Conservation (phyloP, 2,329 filamentous ascomycete genomes). For the Scedosporium apiospermum region DNA sequence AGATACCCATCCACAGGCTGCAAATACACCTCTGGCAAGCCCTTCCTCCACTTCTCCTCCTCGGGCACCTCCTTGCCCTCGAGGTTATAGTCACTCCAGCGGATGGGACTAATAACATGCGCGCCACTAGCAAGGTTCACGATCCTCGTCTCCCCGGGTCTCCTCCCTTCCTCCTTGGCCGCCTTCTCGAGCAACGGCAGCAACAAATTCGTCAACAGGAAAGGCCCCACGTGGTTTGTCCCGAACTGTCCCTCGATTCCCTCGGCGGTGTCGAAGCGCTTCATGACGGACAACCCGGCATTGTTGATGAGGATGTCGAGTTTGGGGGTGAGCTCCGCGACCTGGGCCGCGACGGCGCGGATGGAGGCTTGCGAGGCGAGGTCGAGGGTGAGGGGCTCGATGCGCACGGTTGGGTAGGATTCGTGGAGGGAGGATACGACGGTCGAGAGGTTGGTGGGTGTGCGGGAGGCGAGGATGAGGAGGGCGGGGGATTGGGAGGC, state of each 20-base stretch:
- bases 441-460: slow-evolving; percentile 23
- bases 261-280: slow-evolving; percentile 24
- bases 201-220: slow-evolving; percentile 34
- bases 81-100: slow-evolving; percentile 21
- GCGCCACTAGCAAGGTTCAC: slow-evolving; percentile 29
- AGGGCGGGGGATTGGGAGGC: slow-evolving; percentile 28
- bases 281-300: slow-evolving; percentile 30
- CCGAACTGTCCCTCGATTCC: slow-evolving; percentile 35
- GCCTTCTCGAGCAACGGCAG: slow-evolving; percentile 18
- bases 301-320: slow-evolving; percentile 33
- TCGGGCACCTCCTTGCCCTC: slow-evolving; percentile 12
- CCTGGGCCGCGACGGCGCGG: slow-evolving; percentile 25
- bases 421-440: slow-evolving; percentile 3
- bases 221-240: slow-evolving; percentile 36
- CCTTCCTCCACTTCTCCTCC: background rate
- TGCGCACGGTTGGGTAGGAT: slow-evolving; percentile 3
- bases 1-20: slow-evolving; percentile 13
- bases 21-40: background rate
- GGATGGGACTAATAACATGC: slow-evolving; percentile 19
- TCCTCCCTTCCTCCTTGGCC: background rate
- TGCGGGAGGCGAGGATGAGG: slow-evolving; percentile 38
- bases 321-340: slow-evolving; percentile 16
- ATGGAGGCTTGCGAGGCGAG: slow-evolving; percentile 26
- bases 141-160: slow-evolving; percentile 18
- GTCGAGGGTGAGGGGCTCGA: slow-evolving; percentile 19